Evolutionary conservation across 1,284 basidiomycete genomes (phyloP).

Genomic region (Flammula alnicola): DNA sequence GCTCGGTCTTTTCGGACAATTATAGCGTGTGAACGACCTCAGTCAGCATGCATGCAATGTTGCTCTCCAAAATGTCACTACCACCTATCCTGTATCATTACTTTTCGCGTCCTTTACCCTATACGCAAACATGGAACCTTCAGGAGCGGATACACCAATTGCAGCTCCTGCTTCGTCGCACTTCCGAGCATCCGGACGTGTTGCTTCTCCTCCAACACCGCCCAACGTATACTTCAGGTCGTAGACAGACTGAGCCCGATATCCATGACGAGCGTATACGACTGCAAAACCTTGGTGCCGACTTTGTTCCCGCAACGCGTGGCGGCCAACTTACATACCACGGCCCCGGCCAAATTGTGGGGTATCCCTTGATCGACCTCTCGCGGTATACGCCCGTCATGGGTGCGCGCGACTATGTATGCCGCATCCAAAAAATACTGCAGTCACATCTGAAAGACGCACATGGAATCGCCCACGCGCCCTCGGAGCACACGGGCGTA

Average conservation of each 20-base stretch:
- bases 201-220: conserved; percentile 83
- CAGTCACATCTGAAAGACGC: conserved; percentile 58
- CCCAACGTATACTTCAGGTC: conserved; percentile 93
- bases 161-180: conserved; percentile 58
- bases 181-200: conserved; percentile 59
- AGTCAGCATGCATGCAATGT: too few species aligned
- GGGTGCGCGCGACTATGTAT: conserved; percentile 77
- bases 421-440: conserved; percentile 67
- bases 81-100: conserved; percentile 80
- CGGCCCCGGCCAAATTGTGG: conserved; percentile 96
- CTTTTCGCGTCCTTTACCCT: conserved; percentile 76
- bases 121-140: conserved; percentile 68
- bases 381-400: conserved; percentile 56
- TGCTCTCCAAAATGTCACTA: conserved; percentile 43
- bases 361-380: conserved; percentile 93
- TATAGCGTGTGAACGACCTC: neutral
- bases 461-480: conserved; percentile 56
- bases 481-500: conserved; percentile 78
- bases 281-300: conserved; percentile 80
- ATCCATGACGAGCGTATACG: conserved; percentile 69
- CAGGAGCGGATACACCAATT: conserved; percentile 72
- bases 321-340: conserved; percentile 98
- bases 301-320: conserved; percentile 83
- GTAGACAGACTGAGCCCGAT: conserved; percentile 76
- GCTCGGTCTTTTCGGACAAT: neutral